Evolutionary conservation across 139 green algal species (phyloP).

Genomic region (Diplosphaera chodatii): DNA sequence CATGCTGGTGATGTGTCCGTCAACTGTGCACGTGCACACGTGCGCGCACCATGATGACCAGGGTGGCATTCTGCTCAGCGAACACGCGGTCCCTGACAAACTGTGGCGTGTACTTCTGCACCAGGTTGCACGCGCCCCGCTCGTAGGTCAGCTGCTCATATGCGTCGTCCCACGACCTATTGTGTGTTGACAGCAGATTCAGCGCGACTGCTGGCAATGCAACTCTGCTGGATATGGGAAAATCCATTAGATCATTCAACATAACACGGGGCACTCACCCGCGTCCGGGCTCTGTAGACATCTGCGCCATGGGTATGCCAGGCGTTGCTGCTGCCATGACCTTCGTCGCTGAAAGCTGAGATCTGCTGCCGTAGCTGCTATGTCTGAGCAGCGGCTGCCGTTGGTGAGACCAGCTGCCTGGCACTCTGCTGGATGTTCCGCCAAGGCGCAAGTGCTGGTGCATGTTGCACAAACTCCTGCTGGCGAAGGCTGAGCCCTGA

Average conservation of each 20-base stretch:
- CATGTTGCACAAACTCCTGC: no score
- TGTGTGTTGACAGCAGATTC: background rate
- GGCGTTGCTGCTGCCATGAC: background rate
- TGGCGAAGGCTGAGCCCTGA: no score
- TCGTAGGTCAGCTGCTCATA: slow-evolving; percentile 54
- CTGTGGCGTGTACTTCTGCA: slow-evolving; percentile 36
- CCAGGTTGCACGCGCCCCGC: slow-evolving; percentile 38
- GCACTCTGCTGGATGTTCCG: background rate
- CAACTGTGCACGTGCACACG: no score
- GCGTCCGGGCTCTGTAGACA: no score
- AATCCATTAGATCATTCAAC: no score
- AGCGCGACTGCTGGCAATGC: no score
- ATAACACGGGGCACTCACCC: no score
- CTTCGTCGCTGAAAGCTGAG: background rate
- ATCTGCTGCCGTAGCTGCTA: no score
- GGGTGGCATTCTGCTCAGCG: background rate
- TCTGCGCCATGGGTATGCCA: background rate
- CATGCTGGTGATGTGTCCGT: no score
- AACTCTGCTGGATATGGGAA: no score
- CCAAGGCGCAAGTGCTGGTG: no score
- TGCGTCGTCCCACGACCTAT: slow-evolving; percentile 26
- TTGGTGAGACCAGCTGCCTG: background rate
- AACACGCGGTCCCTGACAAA: slow-evolving; percentile 18
- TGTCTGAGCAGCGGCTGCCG: no score
- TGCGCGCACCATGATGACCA: slow-evolving; percentile 21